Evolutionary conservation across 2,329 filamentous ascomycete species (phyloP), one percentile per base, ranked within the genome.

Genomic region (Xylariaceae sp.): DNA sequence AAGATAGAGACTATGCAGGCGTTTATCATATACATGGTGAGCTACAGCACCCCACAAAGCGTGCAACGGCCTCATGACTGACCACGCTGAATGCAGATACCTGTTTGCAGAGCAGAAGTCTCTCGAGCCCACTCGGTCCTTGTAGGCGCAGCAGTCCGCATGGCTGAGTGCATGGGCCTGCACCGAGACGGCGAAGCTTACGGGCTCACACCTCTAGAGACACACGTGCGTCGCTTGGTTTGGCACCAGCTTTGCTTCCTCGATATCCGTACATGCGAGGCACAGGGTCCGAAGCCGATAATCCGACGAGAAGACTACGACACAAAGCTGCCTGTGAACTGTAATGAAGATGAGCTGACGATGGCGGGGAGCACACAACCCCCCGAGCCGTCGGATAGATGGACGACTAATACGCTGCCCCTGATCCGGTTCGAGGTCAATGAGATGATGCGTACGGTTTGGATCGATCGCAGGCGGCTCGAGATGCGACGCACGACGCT

Each of bases 171-270:
- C 67, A 90, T 91, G 86, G 87, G 88, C 1, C 74, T 92, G 15
- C 87, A 92, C 69, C 81, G 87, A 7, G 88, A 92, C 64, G 87
- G 87, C 13, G 81, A 83, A 49, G 78, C 81, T 8, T 90, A 89
- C 67, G 83, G 82, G 1, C 79, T 88, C 58, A 82, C 80, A 2
- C 81, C 88, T 0, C 74, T 90, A 2, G 88, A 92, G 66, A 86
- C 84, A 0, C 88, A 92, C 56, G 78, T 90, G 2, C 83, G 88
- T 10, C 83, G 88, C 3, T 75, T 91, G 45, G 78, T 91, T 39
- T 92, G 88, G 89, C 86, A 90, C 69, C 88, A 92, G 67, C 78
- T 92, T 17, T 90, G 87, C 72, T 89, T 89, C 69, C 78, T 92
- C 7, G 89, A 92, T 69, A 82, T 90, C 58, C 80, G 88, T 45